Percentiles rank a stretch among this genome's conserved stretches.
These are phyloP conservation scores for Balakata baccata DNA, from an alignment of 345 rosid species.

Conservation along the genomic window DNA sequence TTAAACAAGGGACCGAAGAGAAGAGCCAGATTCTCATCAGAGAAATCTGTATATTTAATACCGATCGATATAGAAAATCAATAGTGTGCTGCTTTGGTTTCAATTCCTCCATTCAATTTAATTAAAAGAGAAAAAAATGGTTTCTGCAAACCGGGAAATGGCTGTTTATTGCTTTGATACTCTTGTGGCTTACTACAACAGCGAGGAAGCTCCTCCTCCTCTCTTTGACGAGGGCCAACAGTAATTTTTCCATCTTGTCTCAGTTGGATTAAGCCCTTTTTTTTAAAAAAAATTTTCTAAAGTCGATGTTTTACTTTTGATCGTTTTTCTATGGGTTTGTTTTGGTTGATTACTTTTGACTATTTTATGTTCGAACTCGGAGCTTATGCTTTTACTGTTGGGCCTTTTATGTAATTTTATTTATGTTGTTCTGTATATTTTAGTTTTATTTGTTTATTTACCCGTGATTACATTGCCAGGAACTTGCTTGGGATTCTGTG, in stretches of 20 bases:
- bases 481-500: neutral
- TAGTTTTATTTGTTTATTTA: neutral
- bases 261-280: neutral
- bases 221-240: constrained; percentile 81
- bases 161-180: constrained; percentile 97
- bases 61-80: neutral
- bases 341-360: neutral
- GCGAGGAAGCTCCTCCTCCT: constrained; percentile 78
- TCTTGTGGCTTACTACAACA: constrained; percentile 85
- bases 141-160: constrained; percentile 92
- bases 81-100: neutral
- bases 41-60: neutral
- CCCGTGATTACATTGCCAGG: neutral
- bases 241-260: constrained; percentile 32
- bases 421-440: neutral
- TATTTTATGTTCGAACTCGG: neutral
- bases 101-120: no score
- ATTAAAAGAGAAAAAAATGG: constrained; percentile 43
- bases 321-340: no score
- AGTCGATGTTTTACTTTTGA: no score
- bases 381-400: neutral
- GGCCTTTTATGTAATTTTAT: neutral
- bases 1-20: neutral
- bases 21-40: neutral
- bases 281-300: no score